phyloP scores from a whole-genome alignment of 257 asterid species.

The Galeopsis tetrahit region DNA sequence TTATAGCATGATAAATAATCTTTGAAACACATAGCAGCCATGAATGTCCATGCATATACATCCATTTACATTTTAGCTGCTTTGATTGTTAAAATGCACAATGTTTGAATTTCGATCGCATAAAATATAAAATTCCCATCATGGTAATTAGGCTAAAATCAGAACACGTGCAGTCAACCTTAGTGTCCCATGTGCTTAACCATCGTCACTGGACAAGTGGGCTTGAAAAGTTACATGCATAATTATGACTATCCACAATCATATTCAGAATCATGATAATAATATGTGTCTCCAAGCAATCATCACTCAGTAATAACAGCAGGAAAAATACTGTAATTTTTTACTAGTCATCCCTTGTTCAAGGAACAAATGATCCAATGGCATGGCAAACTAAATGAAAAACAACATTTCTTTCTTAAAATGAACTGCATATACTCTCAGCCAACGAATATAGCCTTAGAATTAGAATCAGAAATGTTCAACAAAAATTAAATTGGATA shows the following conservation, averaged over 20 bases:
- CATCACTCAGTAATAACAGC: neutral
- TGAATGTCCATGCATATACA: neutral
- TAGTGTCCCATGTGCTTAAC: slow-evolving; percentile 2
- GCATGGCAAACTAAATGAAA: slow-evolving; percentile 17
- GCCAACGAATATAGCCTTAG: neutral
- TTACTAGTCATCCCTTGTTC: neutral
- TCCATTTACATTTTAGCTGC: neutral
- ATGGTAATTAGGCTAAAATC: no score
- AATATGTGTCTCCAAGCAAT: slow-evolving; percentile 23
- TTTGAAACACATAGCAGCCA: slow-evolving; percentile 9
- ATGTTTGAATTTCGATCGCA: no score
- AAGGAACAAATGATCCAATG: slow-evolving; percentile 6
- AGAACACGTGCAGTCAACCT: neutral
- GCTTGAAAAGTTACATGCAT: slow-evolving; percentile 13
- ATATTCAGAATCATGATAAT: slow-evolving; percentile 5
- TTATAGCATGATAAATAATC: neutral
- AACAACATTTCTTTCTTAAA: no score
- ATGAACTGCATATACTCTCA: no score
- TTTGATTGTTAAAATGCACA: no score
- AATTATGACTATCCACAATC: slow-evolving; percentile 10
- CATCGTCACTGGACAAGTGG: neutral
- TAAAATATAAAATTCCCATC: no score
- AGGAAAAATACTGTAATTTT: neutral
- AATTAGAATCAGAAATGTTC: neutral
- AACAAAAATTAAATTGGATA: slow-evolving; percentile 20